A percentile compares a stretch with the other conserved stretches of the same genome.
phyloP scores from a whole-genome alignment of 805 yeast genomes.

The Diddensiella santjacobensis region DNA sequence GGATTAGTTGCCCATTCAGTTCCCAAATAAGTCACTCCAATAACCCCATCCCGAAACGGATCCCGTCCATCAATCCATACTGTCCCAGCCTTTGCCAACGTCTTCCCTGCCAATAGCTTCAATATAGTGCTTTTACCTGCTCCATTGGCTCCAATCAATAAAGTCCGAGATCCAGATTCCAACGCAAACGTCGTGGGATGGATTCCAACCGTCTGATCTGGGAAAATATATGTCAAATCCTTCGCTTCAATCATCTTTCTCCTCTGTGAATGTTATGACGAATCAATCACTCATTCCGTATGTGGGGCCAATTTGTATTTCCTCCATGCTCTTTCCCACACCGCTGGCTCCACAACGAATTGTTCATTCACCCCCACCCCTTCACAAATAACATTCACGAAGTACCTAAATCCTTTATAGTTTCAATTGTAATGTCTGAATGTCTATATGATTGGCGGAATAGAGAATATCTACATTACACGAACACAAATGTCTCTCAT shows the following conservation, averaged over 20 bases:
- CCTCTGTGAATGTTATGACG: too few species aligned
- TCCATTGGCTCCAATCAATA: constrained; percentile 91
- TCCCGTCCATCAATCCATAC: constrained; percentile 77
- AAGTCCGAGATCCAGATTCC: constrained; percentile 68
- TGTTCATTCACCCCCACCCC: background rate
- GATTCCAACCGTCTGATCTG: constrained; percentile 61
- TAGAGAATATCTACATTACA: too few species aligned
- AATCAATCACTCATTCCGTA: too few species aligned
- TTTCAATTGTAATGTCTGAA: too few species aligned
- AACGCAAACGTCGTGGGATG: constrained; percentile 57
- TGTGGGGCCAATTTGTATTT: background rate
- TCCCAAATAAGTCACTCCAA: constrained; percentile 69
- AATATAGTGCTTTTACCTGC: constrained; percentile 94
- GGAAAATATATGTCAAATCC: constrained; percentile 66
- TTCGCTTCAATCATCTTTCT: constrained; percentile 49
- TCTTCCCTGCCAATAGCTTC: constrained; percentile 85
- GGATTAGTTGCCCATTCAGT: constrained; percentile 97
- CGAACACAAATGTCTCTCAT: too few species aligned
- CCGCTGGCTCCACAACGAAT: background rate
- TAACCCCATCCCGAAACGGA: constrained; percentile 67
- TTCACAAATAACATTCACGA: background rate
- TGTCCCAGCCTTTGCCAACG: constrained; percentile 69
- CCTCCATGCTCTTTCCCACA: background rate
- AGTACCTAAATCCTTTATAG: too few species aligned
- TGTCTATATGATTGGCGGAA: too few species aligned